phyloP scores from a whole-genome alignment of 371 early-diverging fungal genomes.

The Choanephora cucurbitarum region DNA sequence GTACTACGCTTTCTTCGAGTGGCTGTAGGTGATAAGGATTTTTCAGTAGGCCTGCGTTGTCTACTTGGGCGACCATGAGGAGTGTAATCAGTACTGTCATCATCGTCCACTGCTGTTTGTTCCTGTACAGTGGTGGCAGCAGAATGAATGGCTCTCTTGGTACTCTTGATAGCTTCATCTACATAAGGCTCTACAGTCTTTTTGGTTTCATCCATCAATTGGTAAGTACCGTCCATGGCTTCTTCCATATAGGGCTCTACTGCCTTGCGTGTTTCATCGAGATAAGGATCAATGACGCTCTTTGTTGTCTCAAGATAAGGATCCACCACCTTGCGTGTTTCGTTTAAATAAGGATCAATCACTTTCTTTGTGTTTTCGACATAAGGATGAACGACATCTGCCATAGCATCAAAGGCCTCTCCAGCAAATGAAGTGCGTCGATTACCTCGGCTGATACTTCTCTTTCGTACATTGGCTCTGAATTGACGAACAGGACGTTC shows the following conservation, averaged over 20 bases:
- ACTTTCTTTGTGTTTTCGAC: conserved; percentile 2
- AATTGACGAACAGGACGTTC: conserved; percentile 14
- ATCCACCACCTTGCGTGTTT: conserved; percentile 1
- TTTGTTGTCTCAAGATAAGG: background rate
- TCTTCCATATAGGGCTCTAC: conserved; percentile 7
- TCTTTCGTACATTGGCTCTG: background rate
- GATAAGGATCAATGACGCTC: conserved; percentile 1
- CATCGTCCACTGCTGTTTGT: conserved; percentile 7
- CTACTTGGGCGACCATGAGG: conserved; percentile 1
- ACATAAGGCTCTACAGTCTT: conserved; percentile 7
- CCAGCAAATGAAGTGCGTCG: conserved; percentile 2
- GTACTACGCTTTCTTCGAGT: conserved; percentile 5
- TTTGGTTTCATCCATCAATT: conserved; percentile 1
- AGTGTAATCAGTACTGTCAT: conserved; percentile 19
- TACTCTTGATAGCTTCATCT: conserved; percentile 10
- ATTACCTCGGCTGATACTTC: conserved; percentile 11
- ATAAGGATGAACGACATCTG: conserved; percentile 1
- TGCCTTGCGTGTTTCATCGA: conserved; percentile 3
- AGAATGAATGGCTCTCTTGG: conserved; percentile 7
- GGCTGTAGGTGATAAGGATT: conserved; percentile 9
- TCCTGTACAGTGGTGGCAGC: conserved; percentile 10
- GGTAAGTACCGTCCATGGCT: conserved; percentile 2
- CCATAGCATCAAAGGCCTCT: conserved; percentile 1
- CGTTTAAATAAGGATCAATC: conserved; percentile 7
- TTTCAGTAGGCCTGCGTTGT: background rate